Evolutionary conservation across 345 rosid genomes (phyloP), one percentile per base, ranked within the genome.

Genomic region (Erodium maritimum): DNA sequence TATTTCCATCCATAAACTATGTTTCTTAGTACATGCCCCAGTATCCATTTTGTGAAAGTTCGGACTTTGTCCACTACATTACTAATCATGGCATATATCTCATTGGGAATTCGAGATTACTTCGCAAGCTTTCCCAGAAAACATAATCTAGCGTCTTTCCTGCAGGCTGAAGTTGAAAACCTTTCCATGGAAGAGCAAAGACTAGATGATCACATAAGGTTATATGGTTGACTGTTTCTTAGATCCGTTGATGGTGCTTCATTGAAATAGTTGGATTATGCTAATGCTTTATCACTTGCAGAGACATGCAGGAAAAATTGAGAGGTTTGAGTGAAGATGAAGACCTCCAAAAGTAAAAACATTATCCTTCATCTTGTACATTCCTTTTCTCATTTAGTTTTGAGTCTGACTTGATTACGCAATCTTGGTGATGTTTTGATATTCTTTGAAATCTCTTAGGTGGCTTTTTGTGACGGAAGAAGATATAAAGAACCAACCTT

Each of bases 391-490:
- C 1, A 19, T 19, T 25, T 25, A 7, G 18, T 61, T 51, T 29
- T 48, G 34, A 42, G 19, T 5, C 22, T 18, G 53, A 21, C 6
- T 33, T 20, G 34, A 20, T 19, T 55, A 37, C 14, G 55, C 3
- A 21, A 17, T 55, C 2, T 3, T 22, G 50, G 21, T 50, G 54
- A 22, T 17, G 45, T 19, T 21, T 62, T 17, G 29, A 23, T 34
- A 52, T 64, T 73, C 58, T 64, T 59, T 57, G 59, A 19, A 70
- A 60, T 65, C 59, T 71, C 70, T 54, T 78, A 91, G 98, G 83
- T 84, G 82, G 91, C 98, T 91, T 73, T 93, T 82, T 71, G 90
- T 83, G 60, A 82, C 84, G 16, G 95, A 89, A 73, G 99, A 93
- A 64, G 97, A 93, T 65, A 85, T 93, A 71, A 93, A 87, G 78